These are phyloP conservation scores for Chaetomium tenue DNA, from an alignment of 495 filamentous ascomycete species.

Conservation along the genomic window DNA sequence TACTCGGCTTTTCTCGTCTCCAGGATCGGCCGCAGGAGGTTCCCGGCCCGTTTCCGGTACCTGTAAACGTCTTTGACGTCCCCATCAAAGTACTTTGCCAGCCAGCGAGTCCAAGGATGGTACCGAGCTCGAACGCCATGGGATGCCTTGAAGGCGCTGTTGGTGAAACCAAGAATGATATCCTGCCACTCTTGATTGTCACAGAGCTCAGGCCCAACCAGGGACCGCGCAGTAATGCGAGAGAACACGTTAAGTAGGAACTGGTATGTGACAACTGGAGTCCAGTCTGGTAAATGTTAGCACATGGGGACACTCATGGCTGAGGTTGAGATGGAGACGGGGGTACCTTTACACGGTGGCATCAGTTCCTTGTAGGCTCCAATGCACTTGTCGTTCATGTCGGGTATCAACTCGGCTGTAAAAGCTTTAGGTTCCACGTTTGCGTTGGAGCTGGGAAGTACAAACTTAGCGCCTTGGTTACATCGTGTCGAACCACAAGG, in stretches of 20 bases:
- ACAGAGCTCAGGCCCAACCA: slow-evolving; percentile 14
- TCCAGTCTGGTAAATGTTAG: too few species aligned
- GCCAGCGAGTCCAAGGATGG: slow-evolving; percentile 16
- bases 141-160: neutral
- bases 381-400: too few species aligned
- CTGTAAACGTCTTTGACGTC: slow-evolving; percentile 14
- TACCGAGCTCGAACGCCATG: slow-evolving; percentile 13
- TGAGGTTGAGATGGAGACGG: too few species aligned
- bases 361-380: too few species aligned
- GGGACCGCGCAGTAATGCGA: neutral
- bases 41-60: slow-evolving; percentile 1
- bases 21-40: slow-evolving; percentile 16
- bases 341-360: too few species aligned
- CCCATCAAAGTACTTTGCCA: slow-evolving; percentile 12
- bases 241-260: too few species aligned
- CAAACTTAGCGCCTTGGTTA: neutral
- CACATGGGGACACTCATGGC: too few species aligned
- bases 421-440: too few species aligned
- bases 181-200: slow-evolving; percentile 20
- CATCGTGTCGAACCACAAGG: slow-evolving; percentile 14
- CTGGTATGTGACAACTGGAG: too few species aligned
- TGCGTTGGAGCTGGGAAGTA: too few species aligned
- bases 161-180: slow-evolving; percentile 7
- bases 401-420: too few species aligned
- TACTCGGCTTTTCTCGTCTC: neutral